phyloP scores from a whole-genome alignment of 305 asterid species.

The Fraxinus paxiana region DNA sequence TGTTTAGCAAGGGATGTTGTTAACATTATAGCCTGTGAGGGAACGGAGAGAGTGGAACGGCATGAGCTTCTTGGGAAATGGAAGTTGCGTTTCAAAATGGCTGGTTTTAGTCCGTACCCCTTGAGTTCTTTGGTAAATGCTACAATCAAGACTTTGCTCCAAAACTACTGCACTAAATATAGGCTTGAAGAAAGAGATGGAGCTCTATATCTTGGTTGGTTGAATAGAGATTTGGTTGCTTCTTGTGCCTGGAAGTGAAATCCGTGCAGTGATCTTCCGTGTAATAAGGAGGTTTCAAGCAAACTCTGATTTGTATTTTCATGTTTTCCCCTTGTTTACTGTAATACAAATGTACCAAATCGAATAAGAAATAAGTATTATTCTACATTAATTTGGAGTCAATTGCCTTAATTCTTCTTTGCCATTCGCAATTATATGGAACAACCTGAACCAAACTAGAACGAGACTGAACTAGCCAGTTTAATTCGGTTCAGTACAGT shows the following conservation, averaged over 20 bases:
- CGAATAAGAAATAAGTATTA: no score
- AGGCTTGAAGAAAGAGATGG: slow-evolving; percentile 83
- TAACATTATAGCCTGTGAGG: slow-evolving; percentile 80
- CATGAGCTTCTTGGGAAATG: slow-evolving; percentile 84
- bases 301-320: neutral
- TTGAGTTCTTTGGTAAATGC: slow-evolving; percentile 67
- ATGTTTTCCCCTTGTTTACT: slow-evolving; percentile 10
- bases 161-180: slow-evolving; percentile 49
- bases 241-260: slow-evolving; percentile 86
- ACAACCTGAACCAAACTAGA: neutral
- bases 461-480: neutral
- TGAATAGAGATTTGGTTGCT: slow-evolving; percentile 77
- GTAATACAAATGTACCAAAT: slow-evolving; percentile 17
- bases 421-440: neutral
- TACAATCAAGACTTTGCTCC: slow-evolving; percentile 60
- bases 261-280: neutral
- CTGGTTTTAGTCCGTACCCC: slow-evolving; percentile 68
- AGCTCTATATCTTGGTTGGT: slow-evolving; percentile 90
- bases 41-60: slow-evolving; percentile 70
- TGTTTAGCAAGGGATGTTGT: slow-evolving; percentile 78
- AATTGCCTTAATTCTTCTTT: neutral
- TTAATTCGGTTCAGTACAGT: neutral
- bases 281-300: neutral
- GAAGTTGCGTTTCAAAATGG: slow-evolving; percentile 76
- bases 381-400: neutral